These are phyloP conservation scores for Ceriops decandra DNA, from an alignment of 345 rosid species.

Conservation along the genomic window DNA sequence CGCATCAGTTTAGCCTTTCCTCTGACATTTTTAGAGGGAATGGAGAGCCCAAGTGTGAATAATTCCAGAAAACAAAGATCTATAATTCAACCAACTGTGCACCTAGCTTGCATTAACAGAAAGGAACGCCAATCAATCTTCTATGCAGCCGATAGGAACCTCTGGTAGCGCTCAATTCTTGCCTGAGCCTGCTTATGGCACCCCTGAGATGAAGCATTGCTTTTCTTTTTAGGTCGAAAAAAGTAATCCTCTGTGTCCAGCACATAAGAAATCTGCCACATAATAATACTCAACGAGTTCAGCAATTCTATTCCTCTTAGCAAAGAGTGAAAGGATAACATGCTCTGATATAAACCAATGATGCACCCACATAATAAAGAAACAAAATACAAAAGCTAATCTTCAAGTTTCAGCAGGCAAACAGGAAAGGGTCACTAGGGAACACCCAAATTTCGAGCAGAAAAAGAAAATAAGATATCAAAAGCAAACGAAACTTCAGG, in stretches of 20 bases:
- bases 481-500: neutral
- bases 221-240: slow-evolving; percentile 39
- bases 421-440: neutral
- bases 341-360: no score
- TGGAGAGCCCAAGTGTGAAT: neutral
- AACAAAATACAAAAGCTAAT: no score
- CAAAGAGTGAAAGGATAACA: neutral
- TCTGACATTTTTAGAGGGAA: neutral
- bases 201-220: slow-evolving; percentile 12
- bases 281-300: neutral
- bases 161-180: slow-evolving; percentile 44
- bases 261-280: slow-evolving; percentile 43
- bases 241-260: slow-evolving; percentile 73
- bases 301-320: neutral
- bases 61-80: neutral
- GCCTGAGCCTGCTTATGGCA: slow-evolving; percentile 24
- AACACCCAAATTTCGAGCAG: no score
- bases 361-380: neutral
- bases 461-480: neutral
- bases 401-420: neutral
- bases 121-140: neutral
- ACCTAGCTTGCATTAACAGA: slow-evolving; percentile 1
- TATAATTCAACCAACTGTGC: neutral
- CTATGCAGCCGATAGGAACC: slow-evolving; percentile 33
- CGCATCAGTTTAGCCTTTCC: neutral